These are phyloP conservation scores for Apiospora malaysiana DNA, from an alignment of 2,329 filamentous ascomycete species.

Conservation along the genomic window DNA sequence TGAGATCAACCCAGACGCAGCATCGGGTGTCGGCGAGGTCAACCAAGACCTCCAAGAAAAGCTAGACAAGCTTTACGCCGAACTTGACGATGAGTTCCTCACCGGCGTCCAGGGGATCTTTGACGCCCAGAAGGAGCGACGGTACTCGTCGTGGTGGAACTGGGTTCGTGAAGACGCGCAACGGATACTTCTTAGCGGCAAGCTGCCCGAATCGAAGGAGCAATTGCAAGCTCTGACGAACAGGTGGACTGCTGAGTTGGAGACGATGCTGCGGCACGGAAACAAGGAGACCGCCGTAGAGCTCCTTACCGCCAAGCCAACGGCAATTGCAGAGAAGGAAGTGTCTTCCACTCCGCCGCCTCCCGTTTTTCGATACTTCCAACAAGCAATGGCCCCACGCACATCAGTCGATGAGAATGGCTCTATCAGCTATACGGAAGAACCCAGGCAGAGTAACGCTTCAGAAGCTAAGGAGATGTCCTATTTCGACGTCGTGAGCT, in stretches of 20 bases:
- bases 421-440: not conserved
- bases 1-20: not conserved
- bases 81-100: conserved; percentile 62
- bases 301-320: not conserved
- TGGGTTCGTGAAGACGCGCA: conserved; percentile 62
- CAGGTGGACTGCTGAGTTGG: conserved; percentile 96
- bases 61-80: not conserved
- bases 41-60: not conserved
- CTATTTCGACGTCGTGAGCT: not conserved
- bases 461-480: not conserved
- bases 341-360: not conserved
- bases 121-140: conserved; percentile 34
- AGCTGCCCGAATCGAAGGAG: conserved; percentile 80
- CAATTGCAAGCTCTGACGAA: conserved; percentile 93
- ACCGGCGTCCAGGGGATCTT: conserved; percentile 86
- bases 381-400: not conserved
- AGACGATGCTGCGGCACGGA: conserved; percentile 62
- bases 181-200: conserved; percentile 62
- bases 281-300: not conserved
- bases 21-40: not conserved
- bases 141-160: conserved; percentile 45
- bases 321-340: not conserved
- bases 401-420: not conserved
- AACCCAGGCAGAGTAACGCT: not conserved
- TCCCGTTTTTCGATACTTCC: not conserved